Evolutionary conservation across 2,329 filamentous ascomycete species (phyloP), one percentile per base, ranked within the genome.

Genomic region (Epichloe scottii): DNA sequence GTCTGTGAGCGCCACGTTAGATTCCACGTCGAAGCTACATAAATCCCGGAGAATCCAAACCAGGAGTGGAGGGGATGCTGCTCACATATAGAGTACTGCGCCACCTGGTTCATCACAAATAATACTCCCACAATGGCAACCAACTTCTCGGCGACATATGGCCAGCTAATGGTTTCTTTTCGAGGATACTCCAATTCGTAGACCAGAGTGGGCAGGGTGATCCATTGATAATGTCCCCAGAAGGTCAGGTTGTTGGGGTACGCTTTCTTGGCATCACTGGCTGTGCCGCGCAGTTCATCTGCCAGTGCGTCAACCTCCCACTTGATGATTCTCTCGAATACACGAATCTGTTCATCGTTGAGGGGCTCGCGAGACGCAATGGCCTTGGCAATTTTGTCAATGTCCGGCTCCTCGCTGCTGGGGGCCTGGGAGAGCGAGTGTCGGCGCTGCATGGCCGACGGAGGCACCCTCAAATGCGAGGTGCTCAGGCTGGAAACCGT

Each of bases 171-270:
- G 4, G 65, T 71, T 17, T 86, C 78, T 5, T 74, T 73, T 42
- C 84, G 77, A 2, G 87, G 86, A 59, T 90, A 90, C 59, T 87
- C 82, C 43, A 87, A 75, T 62, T 91, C 87, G 63, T 90, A 91
- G 14, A 89, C 84, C 4, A 89, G 69, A 0, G 86, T 90, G 3
- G 87, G 87, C 10, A 90, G 71, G 42, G 82, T 77, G 47, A 86
- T 82, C 73, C 84, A 91, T 61, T 87, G 84, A 60, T 81, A 79
- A 57, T 85, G 82, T 60, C 86, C 82, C 46, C 60, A 53, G 11
- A 81, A 57, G 0, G 78, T 86, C 38, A 90, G 70, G 60, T 89
- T 90, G 46, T 76, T 71, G 0, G 86, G 86, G 60, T 90, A 90
- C 19, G 64, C 74, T 53, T 68, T 75, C 58, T 56, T 66, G 17